Evolutionary conservation across 148 eudicot species (phyloP).

Genomic region (Heliosperma pusillum): DNA sequence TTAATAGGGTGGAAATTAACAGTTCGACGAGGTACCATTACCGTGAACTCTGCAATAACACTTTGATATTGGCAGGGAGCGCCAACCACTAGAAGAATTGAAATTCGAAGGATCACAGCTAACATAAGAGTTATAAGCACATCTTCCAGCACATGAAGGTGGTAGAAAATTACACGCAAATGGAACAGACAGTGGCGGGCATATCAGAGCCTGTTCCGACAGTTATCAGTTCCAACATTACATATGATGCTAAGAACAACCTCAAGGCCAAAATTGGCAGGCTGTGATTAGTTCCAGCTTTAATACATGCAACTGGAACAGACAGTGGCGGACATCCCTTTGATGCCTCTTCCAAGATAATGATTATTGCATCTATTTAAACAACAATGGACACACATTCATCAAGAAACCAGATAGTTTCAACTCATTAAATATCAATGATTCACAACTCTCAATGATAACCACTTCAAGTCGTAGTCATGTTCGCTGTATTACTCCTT

Average conservation of each 20-base stretch:
- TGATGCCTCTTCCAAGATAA: constrained; percentile 77
- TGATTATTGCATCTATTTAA: constrained; percentile 80
- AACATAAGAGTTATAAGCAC: constrained; percentile 88
- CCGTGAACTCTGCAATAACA: constrained; percentile 78
- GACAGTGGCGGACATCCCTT: constrained; percentile 60
- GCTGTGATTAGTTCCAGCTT: constrained; percentile 74
- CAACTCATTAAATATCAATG: neutral
- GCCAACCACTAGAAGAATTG: constrained; percentile 33
- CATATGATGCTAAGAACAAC: constrained; percentile 37
- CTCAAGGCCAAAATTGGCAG: constrained; percentile 86
- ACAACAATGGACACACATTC: constrained; percentile 84
- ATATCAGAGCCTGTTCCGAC: no score
- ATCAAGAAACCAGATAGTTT: constrained; percentile 29
- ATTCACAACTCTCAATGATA: no score
- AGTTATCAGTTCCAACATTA: no score
- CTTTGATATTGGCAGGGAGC: constrained; percentile 66
- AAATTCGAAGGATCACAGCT: constrained; percentile 77
- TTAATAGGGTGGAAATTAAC: neutral
- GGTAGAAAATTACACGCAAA: no score
- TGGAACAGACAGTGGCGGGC: no score
- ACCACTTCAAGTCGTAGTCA: neutral
- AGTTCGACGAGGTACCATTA: constrained; percentile 60
- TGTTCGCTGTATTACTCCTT: neutral
- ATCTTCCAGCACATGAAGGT: constrained; percentile 72
- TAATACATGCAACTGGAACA: constrained; percentile 79